These are phyloP conservation scores for Maudiozyma saulgeensis DNA, from an alignment of 805 yeast genomes.

Conservation along the genomic window DNA sequence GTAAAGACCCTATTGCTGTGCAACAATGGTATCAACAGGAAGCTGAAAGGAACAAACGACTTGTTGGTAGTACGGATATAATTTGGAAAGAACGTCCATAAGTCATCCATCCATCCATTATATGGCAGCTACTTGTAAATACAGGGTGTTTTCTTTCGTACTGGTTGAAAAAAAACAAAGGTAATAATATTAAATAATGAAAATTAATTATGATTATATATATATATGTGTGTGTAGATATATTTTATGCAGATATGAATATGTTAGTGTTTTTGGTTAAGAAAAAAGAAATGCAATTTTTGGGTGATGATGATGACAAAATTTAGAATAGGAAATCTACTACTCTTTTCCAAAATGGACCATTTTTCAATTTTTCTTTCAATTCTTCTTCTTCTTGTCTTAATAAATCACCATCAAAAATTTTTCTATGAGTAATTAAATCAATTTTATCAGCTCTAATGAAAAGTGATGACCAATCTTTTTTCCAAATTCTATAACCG, in stretches of 20 bases:
- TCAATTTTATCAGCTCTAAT: constrained; percentile 27
- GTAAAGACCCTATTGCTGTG: constrained; percentile 47
- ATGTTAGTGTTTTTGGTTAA: too few relatives aligned
- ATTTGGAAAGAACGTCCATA: constrained; percentile 67
- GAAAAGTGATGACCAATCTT: constrained; percentile 30
- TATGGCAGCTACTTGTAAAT: neutral
- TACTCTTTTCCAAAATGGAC: constrained; percentile 20
- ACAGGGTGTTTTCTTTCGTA: too few relatives aligned
- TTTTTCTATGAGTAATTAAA: constrained; percentile 21
- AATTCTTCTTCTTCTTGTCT: constrained; percentile 29
- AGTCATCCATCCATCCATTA: neutral
- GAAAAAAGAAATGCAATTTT: neutral
- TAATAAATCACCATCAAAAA: constrained; percentile 28
- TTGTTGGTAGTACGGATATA: constrained; percentile 72
- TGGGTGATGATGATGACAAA: neutral
- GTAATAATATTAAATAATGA: too few relatives aligned
- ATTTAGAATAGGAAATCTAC: constrained; percentile 25
- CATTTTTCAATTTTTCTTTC: constrained; percentile 18
- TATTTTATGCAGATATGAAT: too few relatives aligned
- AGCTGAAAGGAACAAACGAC: constrained; percentile 45
- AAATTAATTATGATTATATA: too few relatives aligned
- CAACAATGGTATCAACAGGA: constrained; percentile 63
- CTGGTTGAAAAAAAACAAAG: too few relatives aligned
- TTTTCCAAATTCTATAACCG: constrained; percentile 39
- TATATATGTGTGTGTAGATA: too few relatives aligned